Evolutionary conservation across 257 asterid genomes (phyloP), one percentile per base, ranked within the genome.

Genomic region (Primulina eburnea): DNA sequence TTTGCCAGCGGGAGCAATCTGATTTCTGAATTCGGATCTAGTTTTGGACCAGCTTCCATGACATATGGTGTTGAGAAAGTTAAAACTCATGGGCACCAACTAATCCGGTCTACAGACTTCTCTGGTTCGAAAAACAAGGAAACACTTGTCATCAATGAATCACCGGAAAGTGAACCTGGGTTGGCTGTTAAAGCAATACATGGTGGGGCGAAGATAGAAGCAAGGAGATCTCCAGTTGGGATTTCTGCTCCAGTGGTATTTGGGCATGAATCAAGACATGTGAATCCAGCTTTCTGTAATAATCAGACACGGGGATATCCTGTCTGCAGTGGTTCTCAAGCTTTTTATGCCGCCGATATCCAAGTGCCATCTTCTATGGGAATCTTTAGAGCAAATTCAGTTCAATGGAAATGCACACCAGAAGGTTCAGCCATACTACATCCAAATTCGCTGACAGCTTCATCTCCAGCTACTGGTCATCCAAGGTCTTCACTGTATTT

Each of bases 61-160:
- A 40, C 73, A 33, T 64, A 71, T 73, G 80, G 78, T 30, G 32
- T 34, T 62, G 82, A 55, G 73, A 80, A 70, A 62, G 56, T 29
- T 16, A 69, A 34, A 28, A 67, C 64, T 58, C 79, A 79, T 30
- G 21, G 14, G 68, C 66, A 75, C 33, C 80, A 57, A 16, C 53
- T 58, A 61, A 67, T 50, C 1, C 57, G 37, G 40, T 71, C 58
- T 67, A 37, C 72, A 63, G 73, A 76, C 53, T 58, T 78, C 68
- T 59, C 74, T 21, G 79, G 73, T 59, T 78, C 77, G 35, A 68
- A 60, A 16, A 60, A 18, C 67, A 78, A 74, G 72, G 88, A 90
- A 64, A 60, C 83, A 53, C 81, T 80, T 30, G 74, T 83, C 7
- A 80, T 86, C 35, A 83, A 85, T 62, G 95, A 73, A 79, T 69